Conservation (phyloP, 345 rosid genomes). For the Melaleuca alternifolia region DNA sequence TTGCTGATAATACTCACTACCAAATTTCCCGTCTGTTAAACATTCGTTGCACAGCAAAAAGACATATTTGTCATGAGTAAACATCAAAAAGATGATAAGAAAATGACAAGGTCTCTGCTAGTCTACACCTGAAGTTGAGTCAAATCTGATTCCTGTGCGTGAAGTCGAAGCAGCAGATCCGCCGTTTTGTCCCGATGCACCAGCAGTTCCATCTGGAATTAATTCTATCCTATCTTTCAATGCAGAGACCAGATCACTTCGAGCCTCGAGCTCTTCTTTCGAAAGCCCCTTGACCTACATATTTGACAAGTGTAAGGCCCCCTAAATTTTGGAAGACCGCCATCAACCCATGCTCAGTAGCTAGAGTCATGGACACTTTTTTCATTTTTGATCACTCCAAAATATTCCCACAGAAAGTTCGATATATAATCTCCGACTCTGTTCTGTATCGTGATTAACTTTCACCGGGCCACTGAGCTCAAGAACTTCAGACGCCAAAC, state of each 20-base stretch:
- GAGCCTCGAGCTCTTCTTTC: slow-evolving; percentile 44
- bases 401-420: neutral
- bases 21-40: slow-evolving; percentile 26
- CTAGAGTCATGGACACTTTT: neutral
- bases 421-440: neutral
- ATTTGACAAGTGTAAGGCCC: neutral
- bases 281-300: slow-evolving; percentile 49
- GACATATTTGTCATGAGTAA: neutral
- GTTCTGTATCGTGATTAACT: neutral
- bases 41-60: neutral
- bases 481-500: neutral
- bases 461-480: neutral
- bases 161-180: slow-evolving; percentile 33
- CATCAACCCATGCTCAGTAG: neutral
- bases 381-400: neutral
- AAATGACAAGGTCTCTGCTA: neutral
- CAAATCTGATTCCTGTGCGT: slow-evolving; percentile 35
- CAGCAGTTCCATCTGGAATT: slow-evolving; percentile 45
- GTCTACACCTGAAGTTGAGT: slow-evolving; percentile 25
- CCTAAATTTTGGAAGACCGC: neutral
- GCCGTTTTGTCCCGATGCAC: slow-evolving; percentile 27
- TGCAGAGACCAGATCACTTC: slow-evolving; percentile 50
- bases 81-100: too few relatives aligned
- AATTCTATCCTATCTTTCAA: slow-evolving; percentile 49
- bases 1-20: slow-evolving; percentile 45